Evolutionary conservation across 2,329 filamentous ascomycete genomes (phyloP), one percentile per base, ranked within the genome.

Genomic region (Fusarium hostae): DNA sequence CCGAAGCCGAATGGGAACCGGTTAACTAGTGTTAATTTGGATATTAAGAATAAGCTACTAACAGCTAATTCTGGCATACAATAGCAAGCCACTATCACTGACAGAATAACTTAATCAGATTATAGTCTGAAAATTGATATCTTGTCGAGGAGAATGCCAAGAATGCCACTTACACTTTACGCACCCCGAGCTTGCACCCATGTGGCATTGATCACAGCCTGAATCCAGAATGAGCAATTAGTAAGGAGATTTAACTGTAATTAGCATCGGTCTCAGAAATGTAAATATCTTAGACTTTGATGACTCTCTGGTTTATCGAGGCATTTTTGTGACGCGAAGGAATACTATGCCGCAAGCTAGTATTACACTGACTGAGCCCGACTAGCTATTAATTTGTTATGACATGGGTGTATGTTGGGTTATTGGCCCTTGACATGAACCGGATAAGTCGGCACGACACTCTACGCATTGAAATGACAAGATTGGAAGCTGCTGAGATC

Each of bases 31-130:
- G 18, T 3, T 2, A 16, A 16, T 16, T 12, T 28, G 13, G 13
- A 28, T 16, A 20, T n/a, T 4, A 12, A n/a, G 24, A 39, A 13
- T 9, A 7, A 20, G 48, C 2, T 24, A 20, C 3, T 6, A 18
- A 12, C 20, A 18, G 6, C 1, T 2, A 3, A 9, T 10, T 15
- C 5, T 22, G 2, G 11, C 28, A 3, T 7, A 30, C 2, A 6
- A 22, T 22, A 20, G 3, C 0, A 7, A 6, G n/a, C 16, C 20
- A 18, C 7, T n/a, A 10, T 54, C 24, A 4, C 2, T 22, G 5
- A 32, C 39, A 7, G 9, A 22, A 39, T 20, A 4, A 7, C 9
- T 30, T 32, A 9, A 20, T 54, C 1, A 7, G 7, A 24, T 24
- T 41, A 13, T 24, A 24, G 24, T 54, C 10, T 16, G 26, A 30